Conservation (phyloP, 208 protist species). For the Strigomonas culicis region DNA sequence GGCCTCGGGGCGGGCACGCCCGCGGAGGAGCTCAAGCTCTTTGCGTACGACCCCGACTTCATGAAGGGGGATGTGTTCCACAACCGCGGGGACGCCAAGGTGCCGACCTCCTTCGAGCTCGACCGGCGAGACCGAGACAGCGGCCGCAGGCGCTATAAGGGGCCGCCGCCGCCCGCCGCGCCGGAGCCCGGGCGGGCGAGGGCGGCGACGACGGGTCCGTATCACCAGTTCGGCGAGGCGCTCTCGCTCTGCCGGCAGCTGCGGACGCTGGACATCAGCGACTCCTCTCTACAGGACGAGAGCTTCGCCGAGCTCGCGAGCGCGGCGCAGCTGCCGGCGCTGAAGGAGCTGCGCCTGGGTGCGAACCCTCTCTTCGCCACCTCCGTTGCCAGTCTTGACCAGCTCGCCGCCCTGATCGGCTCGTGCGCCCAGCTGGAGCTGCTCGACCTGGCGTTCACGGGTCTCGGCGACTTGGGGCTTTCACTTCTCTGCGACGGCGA, state of each 20-base stretch:
- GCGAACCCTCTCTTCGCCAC: constrained; percentile 58
- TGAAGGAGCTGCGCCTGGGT: constrained; percentile 46
- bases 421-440: constrained; percentile 18
- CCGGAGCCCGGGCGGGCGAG: neutral
- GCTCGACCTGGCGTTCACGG: constrained; percentile 71
- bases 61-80: constrained; percentile 24
- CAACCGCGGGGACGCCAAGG: constrained; percentile 28
- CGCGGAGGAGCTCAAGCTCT: constrained; percentile 32
- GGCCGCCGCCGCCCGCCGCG: constrained; percentile 8
- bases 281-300: constrained; percentile 40
- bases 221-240: constrained; percentile 32
- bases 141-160: constrained; percentile 56
- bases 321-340: constrained; percentile 22
- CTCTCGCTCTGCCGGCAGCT: constrained; percentile 47
- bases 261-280: constrained; percentile 45
- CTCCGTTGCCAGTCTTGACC: constrained; percentile 28
- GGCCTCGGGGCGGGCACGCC: neutral
- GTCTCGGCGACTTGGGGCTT: constrained; percentile 56
- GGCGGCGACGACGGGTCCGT: neutral
- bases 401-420: constrained; percentile 38
- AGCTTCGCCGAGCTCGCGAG: constrained; percentile 20
- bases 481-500: constrained; percentile 64
- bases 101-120: constrained; percentile 75
- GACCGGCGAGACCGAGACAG: constrained; percentile 59
- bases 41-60: constrained; percentile 58